Conservation (phyloP, 345 rosid genomes). For the Erucastrum elatum region DNA sequence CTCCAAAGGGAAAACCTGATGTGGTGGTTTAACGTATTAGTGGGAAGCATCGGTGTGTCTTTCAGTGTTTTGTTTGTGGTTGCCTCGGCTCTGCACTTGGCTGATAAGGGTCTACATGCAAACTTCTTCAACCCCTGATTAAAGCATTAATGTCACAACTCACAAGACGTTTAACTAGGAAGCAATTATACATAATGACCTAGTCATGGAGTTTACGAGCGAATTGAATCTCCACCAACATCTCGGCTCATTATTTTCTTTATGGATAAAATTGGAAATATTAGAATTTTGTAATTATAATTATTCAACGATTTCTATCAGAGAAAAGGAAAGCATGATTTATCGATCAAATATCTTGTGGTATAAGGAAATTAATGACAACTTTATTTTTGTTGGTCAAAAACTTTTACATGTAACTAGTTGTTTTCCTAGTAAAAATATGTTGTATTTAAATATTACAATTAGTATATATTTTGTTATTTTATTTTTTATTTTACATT, state of each 20-base stretch:
- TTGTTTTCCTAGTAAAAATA: too few species aligned
- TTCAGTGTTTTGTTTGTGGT: slow-evolving; percentile 51
- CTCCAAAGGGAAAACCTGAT: slow-evolving; percentile 43
- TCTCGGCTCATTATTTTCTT: background rate
- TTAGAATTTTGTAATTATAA: slow-evolving; percentile 3
- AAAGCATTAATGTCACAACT: slow-evolving; percentile 10
- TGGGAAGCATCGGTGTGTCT: slow-evolving; percentile 55
- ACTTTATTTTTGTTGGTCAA: background rate
- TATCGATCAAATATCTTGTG: background rate
- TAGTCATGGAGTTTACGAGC: background rate
- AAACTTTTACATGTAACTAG: too few species aligned
- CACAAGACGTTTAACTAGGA: background rate
- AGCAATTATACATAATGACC: background rate
- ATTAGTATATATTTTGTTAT: too few species aligned
- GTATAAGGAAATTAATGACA: background rate
- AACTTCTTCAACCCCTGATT: slow-evolving; percentile 60
- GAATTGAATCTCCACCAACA: background rate
- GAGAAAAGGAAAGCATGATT: background rate
- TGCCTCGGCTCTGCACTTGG: slow-evolving; percentile 46
- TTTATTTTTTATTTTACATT: too few species aligned
- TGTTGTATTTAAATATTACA: too few species aligned
- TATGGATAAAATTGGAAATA: background rate
- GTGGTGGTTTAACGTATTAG: slow-evolving; percentile 59
- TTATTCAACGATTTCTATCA: background rate
- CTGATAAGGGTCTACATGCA: slow-evolving; percentile 49